These are phyloP conservation scores for Aspergillus luchuensis DNA, from an alignment of 2,329 filamentous ascomycete genomes.

Conservation along the genomic window DNA sequence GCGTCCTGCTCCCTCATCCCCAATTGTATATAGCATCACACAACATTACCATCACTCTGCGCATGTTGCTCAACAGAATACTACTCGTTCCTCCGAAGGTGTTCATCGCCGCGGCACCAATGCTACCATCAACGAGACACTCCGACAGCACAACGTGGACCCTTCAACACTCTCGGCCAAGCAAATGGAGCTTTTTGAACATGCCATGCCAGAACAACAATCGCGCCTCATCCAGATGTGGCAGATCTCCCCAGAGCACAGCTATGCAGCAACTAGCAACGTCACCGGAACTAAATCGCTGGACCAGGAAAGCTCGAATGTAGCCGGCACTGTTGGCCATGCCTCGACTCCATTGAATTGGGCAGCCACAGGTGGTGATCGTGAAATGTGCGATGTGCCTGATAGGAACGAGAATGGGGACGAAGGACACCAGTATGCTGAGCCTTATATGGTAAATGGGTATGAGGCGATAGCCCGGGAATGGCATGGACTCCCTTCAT, in stretches of 20 bases:
- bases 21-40: slow-evolving; percentile 72
- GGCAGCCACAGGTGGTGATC: background rate
- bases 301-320: background rate
- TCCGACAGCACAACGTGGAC: slow-evolving; percentile 55
- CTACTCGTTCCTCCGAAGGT: slow-evolving; percentile 41
- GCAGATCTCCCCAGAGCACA: slow-evolving; percentile 67
- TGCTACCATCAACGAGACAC: slow-evolving; percentile 56
- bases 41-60: slow-evolving; percentile 83
- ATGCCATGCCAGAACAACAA: slow-evolving; percentile 71
- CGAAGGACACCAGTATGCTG: slow-evolving; percentile 53
- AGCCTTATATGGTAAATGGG: slow-evolving; percentile 83
- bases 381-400: slow-evolving; percentile 49
- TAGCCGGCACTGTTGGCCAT: background rate
- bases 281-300: background rate
- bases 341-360: background rate
- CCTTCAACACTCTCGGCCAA: slow-evolving; percentile 68
- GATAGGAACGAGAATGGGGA: slow-evolving; percentile 20
- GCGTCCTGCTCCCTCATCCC: slow-evolving; percentile 34
- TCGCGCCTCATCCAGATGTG: slow-evolving; percentile 79
- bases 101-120: slow-evolving; percentile 37
- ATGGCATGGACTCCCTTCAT: slow-evolving; percentile 56
- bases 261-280: slow-evolving; percentile 14
- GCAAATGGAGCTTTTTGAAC: slow-evolving; percentile 76
- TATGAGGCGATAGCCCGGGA: slow-evolving; percentile 71
- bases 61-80: slow-evolving; percentile 59